Base-by-base conservation (phyloP, 2,329 filamentous ascomycete species). In the Apiospora pterosperma region DNA sequence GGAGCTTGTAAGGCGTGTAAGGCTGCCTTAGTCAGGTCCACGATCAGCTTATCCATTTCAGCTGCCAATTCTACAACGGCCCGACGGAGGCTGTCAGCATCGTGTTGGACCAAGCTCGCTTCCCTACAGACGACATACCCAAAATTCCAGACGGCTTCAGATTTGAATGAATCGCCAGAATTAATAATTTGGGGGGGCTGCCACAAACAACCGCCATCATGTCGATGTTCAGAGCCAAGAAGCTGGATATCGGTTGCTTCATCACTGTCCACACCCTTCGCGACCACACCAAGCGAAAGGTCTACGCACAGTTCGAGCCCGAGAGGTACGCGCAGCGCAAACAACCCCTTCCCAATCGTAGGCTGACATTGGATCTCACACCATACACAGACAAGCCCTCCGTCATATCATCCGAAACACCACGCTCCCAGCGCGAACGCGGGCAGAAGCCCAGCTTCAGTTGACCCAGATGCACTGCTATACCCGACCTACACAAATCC, bases 221-320 rank as follows among this genome's bases (percentile, higher is more conserved):
- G 90, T 90, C 92, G 59, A 92, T 94, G 82, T 97, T 97, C 80
- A 86, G 93, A 72, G 85, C 93, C 36, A 97, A 97, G 81, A 94
- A 90, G 84, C 89, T 97, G 71, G 93, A 98, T 72, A 82, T 98
- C 71, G 90, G 91, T 77, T 92, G 92, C 76, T 97, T 92, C 76
- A 79, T 96, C 81, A 97, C 97, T 76, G 88, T 90, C 77, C 90
- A 90, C 70, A 87, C 92, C 70, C 91, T 99, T 76, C 92, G 96
- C 73, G 96, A 99, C 79, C 93, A 98, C 82, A 94, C 93, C 63
- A 99, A 98, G 87, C 91, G 96, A 74, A 95, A 96, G 82, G 92
- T 93, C 65, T 97, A 94, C 74, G 91, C 91, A 75, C 85, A 93
- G 76, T 83, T 90, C 75, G 96, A 99, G 82, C 88, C 93, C 5